Percentiles rank a stretch among this genome's conserved stretches.
phyloP scores from a whole-genome alignment of 1,284 basidiomycete species.

The Coriolopsis trogii region DNA sequence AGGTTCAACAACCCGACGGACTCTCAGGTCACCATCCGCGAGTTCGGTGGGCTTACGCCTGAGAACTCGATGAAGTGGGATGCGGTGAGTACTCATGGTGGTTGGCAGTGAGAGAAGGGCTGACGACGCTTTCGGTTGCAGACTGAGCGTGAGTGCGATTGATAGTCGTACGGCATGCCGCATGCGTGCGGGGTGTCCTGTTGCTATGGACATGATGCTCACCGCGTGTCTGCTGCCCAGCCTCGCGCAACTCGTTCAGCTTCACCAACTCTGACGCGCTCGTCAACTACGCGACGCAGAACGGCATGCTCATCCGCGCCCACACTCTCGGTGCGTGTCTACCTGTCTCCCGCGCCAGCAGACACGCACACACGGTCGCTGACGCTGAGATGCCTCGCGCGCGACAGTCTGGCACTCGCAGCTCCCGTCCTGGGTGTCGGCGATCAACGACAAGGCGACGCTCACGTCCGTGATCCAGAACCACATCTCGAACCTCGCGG shows the following conservation, averaged over 20 bases:
- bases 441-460: slow-evolving; percentile 32
- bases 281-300: slow-evolving; percentile 49
- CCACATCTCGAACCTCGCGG: slow-evolving; percentile 40
- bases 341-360: too few relatives aligned
- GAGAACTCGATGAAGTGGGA: slow-evolving; percentile 46
- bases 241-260: slow-evolving; percentile 39
- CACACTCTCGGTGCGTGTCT: slow-evolving; percentile 41
- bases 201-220: neutral
- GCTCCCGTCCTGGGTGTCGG: slow-evolving; percentile 47
- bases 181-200: neutral
- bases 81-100: slow-evolving; percentile 19
- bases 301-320: slow-evolving; percentile 49
- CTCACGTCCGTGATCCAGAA: slow-evolving; percentile 37
- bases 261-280: slow-evolving; percentile 45
- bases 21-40: slow-evolving; percentile 32
- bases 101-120: neutral
- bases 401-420: slow-evolving; percentile 51
- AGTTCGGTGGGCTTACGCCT: slow-evolving; percentile 41
- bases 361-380: slow-evolving; percentile 5
- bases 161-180: too few relatives aligned
- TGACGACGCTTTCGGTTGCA: neutral
- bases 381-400: neutral
- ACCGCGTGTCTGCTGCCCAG: slow-evolving; percentile 20
- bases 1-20: slow-evolving; percentile 33
- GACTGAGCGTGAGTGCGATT: slow-evolving; percentile 23